Base-by-base conservation (phyloP, 192 early-diverging fungal species). In the Mortierella claussenii region DNA sequence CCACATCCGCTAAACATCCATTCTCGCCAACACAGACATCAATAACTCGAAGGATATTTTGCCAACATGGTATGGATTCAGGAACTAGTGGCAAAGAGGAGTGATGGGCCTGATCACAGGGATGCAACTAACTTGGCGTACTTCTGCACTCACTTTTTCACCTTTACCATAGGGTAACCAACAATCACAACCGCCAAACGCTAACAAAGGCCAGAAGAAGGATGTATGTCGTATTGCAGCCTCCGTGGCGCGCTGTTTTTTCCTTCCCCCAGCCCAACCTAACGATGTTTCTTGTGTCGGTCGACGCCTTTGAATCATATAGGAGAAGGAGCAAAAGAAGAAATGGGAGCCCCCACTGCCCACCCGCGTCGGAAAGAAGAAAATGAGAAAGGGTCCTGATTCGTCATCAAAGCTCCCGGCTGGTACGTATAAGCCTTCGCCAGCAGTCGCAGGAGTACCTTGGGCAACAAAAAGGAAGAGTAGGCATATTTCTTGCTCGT, bases 341-440 rank as follows among this genome's bases (percentile, higher is more conserved):
- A 95, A 97, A 86, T 99, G 95, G 94, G 96, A 98, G 83, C 98
- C 96, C 33, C 97, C 98, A 23, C 85, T 98, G 46, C 97, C 98
- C 17, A 99, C 98, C n/a, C 92, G 95, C 51, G 95, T 98, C 20
- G 97, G 98, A 60, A 97, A 98, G 86, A 96, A 96, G 89, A 99
- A 99, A 92, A 60, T 76, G 46, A 90, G 87, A 79, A 89, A 88
- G 79, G 97, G 98, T 21, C 96, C 96, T 33, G 96, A 98, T 63
- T 87, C 96, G 33, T 86, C 90, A 13, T 80, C 86, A 60, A 99
- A 98, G 80, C 83, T 99, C 47, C 98, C 98, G 43, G 89, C 92
- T 73, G 92, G 94, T 95, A 84, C 23, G 62, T 0, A 10, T 7
- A 3, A 57, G 23, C 1, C 12, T 37, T 23, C 13, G 3, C 34